Evolutionary conservation across 2,329 filamentous ascomycete genomes (phyloP).

Genomic region (Chaetoscypha palmicola): DNA sequence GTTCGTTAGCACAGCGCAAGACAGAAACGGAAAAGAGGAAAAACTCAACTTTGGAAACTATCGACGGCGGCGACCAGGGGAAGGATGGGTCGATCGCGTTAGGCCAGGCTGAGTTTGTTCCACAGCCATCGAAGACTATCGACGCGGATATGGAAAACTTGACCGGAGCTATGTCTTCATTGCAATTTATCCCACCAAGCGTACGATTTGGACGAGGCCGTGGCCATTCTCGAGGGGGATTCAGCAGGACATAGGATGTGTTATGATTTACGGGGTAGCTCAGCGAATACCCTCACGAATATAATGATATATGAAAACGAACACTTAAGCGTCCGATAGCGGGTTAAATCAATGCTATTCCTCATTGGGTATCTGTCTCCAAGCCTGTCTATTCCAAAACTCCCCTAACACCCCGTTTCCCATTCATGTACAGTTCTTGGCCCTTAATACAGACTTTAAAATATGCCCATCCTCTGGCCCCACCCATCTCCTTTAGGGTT

Average conservation of each 20-base stretch:
- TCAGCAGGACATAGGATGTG: slow-evolving; percentile 22
- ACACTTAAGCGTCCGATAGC: not conserved
- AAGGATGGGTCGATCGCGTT: slow-evolving; percentile 7
- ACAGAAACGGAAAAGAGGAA: slow-evolving; percentile 20
- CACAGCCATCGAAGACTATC: slow-evolving; percentile 14
- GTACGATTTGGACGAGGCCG: slow-evolving; percentile 51
- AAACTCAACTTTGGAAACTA: slow-evolving; percentile 14
- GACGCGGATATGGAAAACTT: slow-evolving; percentile 50
- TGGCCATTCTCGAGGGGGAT: slow-evolving; percentile 26
- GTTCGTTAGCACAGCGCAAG: slow-evolving; percentile 35
- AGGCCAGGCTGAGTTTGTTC: slow-evolving; percentile 16
- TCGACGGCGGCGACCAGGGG: not conserved
- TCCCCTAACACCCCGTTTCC: slow-evolving; percentile 13
- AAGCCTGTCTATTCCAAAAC: slow-evolving; percentile 20
- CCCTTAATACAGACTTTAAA: slow-evolving; percentile 13
- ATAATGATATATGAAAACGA: slow-evolving; percentile 2
- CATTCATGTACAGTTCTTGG: slow-evolving; percentile 14
- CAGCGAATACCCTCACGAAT: no score
- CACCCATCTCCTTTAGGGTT: slow-evolving; percentile 76
- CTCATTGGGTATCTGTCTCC: slow-evolving; percentile 26
- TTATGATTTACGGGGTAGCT: slow-evolving; percentile 6
- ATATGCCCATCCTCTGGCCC: slow-evolving; percentile 69
- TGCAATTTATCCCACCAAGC: slow-evolving; percentile 64
- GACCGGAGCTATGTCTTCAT: slow-evolving; percentile 59
- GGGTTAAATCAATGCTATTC: slow-evolving; percentile 14